These are phyloP conservation scores for Botryosphaeria dothidea DNA, from an alignment of 2,329 filamentous ascomycete genomes.

Conservation along the genomic window DNA sequence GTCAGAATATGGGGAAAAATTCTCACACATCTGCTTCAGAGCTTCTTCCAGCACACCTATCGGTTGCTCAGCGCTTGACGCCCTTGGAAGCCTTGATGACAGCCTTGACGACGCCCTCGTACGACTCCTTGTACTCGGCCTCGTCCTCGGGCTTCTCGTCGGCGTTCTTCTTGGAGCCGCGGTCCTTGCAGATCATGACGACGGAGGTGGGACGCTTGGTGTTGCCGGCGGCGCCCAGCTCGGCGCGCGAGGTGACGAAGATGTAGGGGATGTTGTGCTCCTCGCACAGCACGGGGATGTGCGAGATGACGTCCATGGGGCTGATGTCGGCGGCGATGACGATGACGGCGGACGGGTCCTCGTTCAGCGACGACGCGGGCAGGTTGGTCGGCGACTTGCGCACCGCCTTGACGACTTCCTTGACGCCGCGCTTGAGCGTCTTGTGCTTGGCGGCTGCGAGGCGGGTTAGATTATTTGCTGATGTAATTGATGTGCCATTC, in stretches of 20 bases:
- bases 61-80: constrained; percentile 50
- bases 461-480: constrained; percentile 20
- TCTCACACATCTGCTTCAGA: neutral
- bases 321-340: constrained; percentile 97
- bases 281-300: constrained; percentile 96
- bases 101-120: constrained; percentile 59
- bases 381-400: constrained; percentile 81
- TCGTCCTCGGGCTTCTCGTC: constrained; percentile 48
- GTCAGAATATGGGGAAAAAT: neutral
- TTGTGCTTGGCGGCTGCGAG: constrained; percentile 85
- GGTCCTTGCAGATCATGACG: constrained; percentile 71
- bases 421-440: constrained; percentile 95
- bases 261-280: constrained; percentile 97
- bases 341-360: constrained; percentile 70
- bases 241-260: constrained; percentile 88
- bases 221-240: constrained; percentile 88
- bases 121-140: constrained; percentile 53
- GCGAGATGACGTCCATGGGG: constrained; percentile 97
- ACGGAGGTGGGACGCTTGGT: constrained; percentile 97
- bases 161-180: constrained; percentile 51
- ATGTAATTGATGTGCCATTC: neutral
- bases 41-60: neutral
- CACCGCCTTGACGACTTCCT: constrained; percentile 97
- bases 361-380: constrained; percentile 54
- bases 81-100: constrained; percentile 60